Evolutionary conservation across 768 basidiomycete species (phyloP), one percentile per base, ranked within the genome.

Genomic region (Sistotremastrum suecicum): DNA sequence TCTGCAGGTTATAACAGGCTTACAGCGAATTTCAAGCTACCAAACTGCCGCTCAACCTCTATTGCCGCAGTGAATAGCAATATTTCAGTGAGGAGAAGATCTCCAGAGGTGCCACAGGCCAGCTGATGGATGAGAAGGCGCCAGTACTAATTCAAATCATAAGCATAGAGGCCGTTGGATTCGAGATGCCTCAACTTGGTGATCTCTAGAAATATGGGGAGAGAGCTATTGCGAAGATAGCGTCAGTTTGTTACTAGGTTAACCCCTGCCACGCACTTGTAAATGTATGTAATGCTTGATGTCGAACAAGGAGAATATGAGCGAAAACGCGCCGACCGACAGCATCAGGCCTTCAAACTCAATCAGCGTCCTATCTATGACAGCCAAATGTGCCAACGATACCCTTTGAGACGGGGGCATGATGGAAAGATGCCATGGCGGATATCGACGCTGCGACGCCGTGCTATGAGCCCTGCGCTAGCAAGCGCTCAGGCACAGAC

Each of bases 241-340:
- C 4, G 29, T 10, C 37, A 48, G 37, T 38, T 44, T 41, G 37
- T 20, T 34, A 41, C 29, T 32, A 56, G 42, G 49, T 48, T 41
- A 50, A 46, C 46, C 41, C 30, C 7, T 11, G 38, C 36, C 41
- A 53, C 68, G 51, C 51, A 78, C 82, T 66, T 85, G 90, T 2
- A 95, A 67, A 59, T 91, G 85, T 48, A 89, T 72, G 59, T 89
- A 86, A 55, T 90, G 81, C 59, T 92, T 94, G 53, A 87, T 65
- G 54, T 91, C 89, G 56, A 91, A 83, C 33, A 94, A 58, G 1
- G 85, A 81, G 39, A 71, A 78, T 5, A 76, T 57, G 45, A 91
- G 67, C n/a, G 91, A 86, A 3, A 76, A 71, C 39, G 85, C 48
- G 32, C 77, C 88, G 39, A 75, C 66, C 42, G 69, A 66, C 47